A percentile compares a stretch with the other conserved stretches of the same genome.
phyloP scores from a whole-genome alignment of 495 filamentous ascomycete genomes.

The Viridothelium virens region DNA sequence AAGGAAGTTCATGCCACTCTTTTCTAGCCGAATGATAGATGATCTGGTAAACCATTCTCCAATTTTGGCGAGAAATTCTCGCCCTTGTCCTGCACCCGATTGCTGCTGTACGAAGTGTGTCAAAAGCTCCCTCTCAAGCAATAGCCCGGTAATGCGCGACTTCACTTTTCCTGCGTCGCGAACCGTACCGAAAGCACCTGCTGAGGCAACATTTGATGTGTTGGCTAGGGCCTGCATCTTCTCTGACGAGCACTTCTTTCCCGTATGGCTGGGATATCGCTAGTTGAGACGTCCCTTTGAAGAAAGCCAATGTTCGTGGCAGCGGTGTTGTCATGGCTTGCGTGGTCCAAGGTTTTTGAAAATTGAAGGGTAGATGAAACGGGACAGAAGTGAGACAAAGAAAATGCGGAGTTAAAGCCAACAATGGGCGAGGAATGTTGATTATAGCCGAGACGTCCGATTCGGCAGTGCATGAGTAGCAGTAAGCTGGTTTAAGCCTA shows the following conservation, averaged over 20 bases:
- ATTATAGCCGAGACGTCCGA: too few species aligned
- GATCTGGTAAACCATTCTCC: slow-evolving; percentile 1
- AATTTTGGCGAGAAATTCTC: not conserved
- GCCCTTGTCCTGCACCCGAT: not conserved
- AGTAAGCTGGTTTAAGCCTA: not conserved
- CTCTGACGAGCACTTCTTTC: not conserved
- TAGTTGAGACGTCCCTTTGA: not conserved
- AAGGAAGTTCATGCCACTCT: not conserved
- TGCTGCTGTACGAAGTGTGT: not conserved
- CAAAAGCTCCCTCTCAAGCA: not conserved
- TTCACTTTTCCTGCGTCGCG: slow-evolving; percentile 5
- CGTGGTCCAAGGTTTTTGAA: not conserved
- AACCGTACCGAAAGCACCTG: not conserved
- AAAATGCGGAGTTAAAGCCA: not conserved
- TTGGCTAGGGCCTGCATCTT: not conserved
- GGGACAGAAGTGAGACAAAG: not conserved
- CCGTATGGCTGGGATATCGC: not conserved
- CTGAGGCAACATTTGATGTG: not conserved
- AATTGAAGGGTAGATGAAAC: not conserved
- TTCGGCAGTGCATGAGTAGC: not conserved
- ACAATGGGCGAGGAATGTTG: not conserved
- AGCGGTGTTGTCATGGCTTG: not conserved
- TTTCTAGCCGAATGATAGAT: not conserved
- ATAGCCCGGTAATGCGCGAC: not conserved
- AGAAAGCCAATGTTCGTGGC: not conserved